These are phyloP conservation scores for Cyberlindnera xylosilytica DNA, from an alignment of 805 yeast species.

Conservation along the genomic window DNA sequence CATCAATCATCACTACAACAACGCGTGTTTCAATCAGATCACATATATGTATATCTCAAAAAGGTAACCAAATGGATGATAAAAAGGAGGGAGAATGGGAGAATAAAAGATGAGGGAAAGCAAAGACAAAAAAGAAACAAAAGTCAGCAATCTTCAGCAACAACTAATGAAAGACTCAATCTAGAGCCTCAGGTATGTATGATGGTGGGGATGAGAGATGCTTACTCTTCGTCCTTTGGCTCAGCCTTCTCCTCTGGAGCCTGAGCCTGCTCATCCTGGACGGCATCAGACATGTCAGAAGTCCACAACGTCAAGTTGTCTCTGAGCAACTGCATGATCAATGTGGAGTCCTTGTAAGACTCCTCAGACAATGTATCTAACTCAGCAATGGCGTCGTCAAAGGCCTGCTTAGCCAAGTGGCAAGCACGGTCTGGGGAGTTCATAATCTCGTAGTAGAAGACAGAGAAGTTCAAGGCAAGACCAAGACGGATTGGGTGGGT, in stretches of 20 bases:
- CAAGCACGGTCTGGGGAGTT: constrained; percentile 99
- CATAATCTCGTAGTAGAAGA: constrained; percentile 96
- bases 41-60: constrained; percentile 16
- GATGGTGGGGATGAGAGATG: not conserved
- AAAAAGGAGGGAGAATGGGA: constrained; percentile 8
- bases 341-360: constrained; percentile 96
- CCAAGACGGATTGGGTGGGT: constrained; percentile 99
- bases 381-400: constrained; percentile 98
- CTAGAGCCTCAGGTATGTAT: not conserved
- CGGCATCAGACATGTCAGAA: constrained; percentile 84
- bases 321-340: constrained; percentile 98
- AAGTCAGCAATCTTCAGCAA: constrained; percentile 1
- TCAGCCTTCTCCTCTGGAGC: constrained; percentile 33
- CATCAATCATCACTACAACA: not conserved
- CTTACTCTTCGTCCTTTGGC: constrained; percentile 32
- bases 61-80: constrained; percentile 9
- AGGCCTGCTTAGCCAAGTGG: constrained; percentile 97
- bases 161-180: not conserved
- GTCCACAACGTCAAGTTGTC: constrained; percentile 99
- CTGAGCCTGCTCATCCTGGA: constrained; percentile 48
- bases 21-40: constrained; percentile 3
- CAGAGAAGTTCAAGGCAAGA: constrained; percentile 95
- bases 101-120: constrained; percentile 8
- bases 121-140: constrained; percentile 7
- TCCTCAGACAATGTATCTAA: constrained; percentile 96